Evolutionary conservation across 108 stramenopile species (phyloP).

Genomic region (Conticribra weissflogii): DNA sequence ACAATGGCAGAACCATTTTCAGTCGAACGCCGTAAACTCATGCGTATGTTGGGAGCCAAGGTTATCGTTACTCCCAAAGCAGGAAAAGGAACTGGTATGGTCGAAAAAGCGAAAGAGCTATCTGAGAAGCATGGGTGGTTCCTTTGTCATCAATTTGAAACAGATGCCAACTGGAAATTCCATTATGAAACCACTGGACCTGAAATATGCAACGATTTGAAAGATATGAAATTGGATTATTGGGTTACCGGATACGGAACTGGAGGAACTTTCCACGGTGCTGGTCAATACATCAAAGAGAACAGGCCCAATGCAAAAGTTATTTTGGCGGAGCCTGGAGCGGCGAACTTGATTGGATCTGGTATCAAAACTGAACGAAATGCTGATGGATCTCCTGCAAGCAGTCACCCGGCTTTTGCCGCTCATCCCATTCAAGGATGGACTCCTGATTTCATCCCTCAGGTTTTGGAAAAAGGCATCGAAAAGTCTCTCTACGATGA

Average conservation of each 20-base stretch:
- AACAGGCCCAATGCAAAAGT: slow-evolving; percentile 69
- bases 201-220: slow-evolving; percentile 68
- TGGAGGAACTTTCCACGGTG: slow-evolving; percentile 75
- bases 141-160: slow-evolving; percentile 78
- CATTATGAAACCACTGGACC: slow-evolving; percentile 80
- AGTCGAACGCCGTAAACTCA: slow-evolving; percentile 70
- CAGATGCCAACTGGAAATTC: slow-evolving; percentile 75
- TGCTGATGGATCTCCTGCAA: slow-evolving; percentile 54
- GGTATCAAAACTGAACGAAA: slow-evolving; percentile 60
- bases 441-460: slow-evolving; percentile 87
- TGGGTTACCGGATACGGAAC: slow-evolving; percentile 72
- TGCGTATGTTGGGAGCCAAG: slow-evolving; percentile 74
- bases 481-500: slow-evolving; percentile 51
- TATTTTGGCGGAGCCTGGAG: slow-evolving; percentile 65
- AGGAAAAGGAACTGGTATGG: slow-evolving; percentile 75
- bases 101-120: slow-evolving; percentile 73
- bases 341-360: slow-evolving; percentile 66
- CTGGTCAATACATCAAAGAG: slow-evolving; percentile 61
- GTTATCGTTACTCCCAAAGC: slow-evolving; percentile 68
- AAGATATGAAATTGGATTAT: slow-evolving; percentile 54
- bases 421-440: slow-evolving; percentile 62
- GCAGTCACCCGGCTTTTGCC: slow-evolving; percentile 58
- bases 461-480: slow-evolving; percentile 55
- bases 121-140: slow-evolving; percentile 69
- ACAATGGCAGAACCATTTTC: slow-evolving; percentile 77